A percentile compares a stretch with the other conserved stretches of the same genome.
phyloP scores from a whole-genome alignment of 768 basidiomycete genomes.

The Ephemerocybe angulata region DNA sequence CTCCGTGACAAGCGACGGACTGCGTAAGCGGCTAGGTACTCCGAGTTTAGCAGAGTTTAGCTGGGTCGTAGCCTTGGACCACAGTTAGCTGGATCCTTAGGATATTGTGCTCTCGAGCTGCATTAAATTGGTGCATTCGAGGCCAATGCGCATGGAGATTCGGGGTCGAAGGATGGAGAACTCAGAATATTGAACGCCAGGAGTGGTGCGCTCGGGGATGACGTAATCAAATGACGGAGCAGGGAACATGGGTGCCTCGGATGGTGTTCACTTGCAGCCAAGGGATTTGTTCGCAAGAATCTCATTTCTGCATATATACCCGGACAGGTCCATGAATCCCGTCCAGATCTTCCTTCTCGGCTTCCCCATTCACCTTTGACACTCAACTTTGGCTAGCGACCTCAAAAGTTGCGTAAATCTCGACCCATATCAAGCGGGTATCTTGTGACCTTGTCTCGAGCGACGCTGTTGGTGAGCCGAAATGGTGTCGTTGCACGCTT shows the following conservation, averaged over 20 bases:
- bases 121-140: too few relatives aligned
- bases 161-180: not conserved
- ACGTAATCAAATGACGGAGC: not conserved
- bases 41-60: not conserved
- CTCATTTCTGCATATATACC: not conserved
- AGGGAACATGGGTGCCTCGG: not conserved
- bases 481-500: too few relatives aligned
- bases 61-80: not conserved
- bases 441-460: too few relatives aligned
- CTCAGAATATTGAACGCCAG: not conserved
- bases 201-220: not conserved
- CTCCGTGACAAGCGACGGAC: not conserved
- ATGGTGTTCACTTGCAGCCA: not conserved
- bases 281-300: conserved; percentile 1
- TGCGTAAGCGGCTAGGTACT: not conserved
- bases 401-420: too few relatives aligned
- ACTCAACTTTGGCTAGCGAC: too few relatives aligned
- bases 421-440: too few relatives aligned
- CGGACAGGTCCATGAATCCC: not conserved
- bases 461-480: too few relatives aligned
- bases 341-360: not conserved
- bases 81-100: not conserved
- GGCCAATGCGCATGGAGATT: too few relatives aligned
- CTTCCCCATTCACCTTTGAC: not conserved
- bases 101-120: not conserved